These are phyloP conservation scores for Backusella tuberculispora DNA, from an alignment of 192 early-diverging fungal species.

Conservation along the genomic window DNA sequence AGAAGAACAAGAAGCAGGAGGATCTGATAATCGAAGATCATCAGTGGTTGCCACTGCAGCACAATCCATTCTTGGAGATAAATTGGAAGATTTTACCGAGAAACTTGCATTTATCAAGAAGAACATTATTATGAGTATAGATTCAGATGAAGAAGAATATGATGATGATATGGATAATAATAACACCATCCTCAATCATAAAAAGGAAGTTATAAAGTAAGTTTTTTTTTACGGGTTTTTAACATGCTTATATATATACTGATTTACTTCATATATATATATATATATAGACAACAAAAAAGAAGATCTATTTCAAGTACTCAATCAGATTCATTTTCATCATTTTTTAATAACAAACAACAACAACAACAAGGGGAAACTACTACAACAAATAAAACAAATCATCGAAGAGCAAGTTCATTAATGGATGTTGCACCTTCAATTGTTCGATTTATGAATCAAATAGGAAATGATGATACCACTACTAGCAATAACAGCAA, in stretches of 20 bases:
- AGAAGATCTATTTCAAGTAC: constrained; percentile 7
- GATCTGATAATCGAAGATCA: constrained; percentile 4
- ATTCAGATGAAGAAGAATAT: constrained; percentile 37
- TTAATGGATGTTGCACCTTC: constrained; percentile 35
- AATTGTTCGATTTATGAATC: constrained; percentile 28
- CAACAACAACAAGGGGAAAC: not conserved
- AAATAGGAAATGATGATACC: constrained; percentile 25
- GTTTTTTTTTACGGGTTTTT: not conserved
- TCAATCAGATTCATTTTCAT: not conserved
- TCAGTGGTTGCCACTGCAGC: constrained; percentile 35
- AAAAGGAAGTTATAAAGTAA: constrained; percentile 1
- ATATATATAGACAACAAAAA: not conserved
- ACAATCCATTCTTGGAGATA: constrained; percentile 37
- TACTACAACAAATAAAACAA: not conserved
- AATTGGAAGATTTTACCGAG: constrained; percentile 43
- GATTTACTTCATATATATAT: not conserved
- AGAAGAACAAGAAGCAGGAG: not conserved
- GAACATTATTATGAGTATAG: constrained; percentile 44
- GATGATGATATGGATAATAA: not conserved
- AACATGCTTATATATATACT: not conserved
- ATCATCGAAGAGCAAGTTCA: constrained; percentile 24
- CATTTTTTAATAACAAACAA: not conserved
- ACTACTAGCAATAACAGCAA: not conserved
- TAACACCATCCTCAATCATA: not conserved
- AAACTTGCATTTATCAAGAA: constrained; percentile 43